Percentiles rank a stretch among this genome's conserved stretches.
phyloP scores from a whole-genome alignment of 1,139 yeast genomes.

The Blastobotrys petasosporus region DNA sequence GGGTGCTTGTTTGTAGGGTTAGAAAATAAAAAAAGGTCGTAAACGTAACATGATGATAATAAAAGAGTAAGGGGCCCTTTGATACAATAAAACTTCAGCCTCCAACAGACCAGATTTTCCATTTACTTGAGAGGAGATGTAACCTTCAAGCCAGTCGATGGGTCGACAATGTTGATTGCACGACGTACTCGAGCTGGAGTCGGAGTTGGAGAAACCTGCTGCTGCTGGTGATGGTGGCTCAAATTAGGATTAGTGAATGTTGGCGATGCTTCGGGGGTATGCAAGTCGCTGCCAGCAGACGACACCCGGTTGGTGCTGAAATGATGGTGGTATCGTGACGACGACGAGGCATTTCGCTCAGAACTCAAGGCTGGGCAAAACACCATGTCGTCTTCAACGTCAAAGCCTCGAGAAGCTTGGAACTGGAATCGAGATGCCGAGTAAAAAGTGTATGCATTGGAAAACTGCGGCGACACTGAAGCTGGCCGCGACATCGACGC shows the following conservation, averaged over 20 bases:
- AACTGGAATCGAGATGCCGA: constrained; percentile 36
- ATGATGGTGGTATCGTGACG: not conserved
- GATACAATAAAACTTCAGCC: constrained; percentile 3
- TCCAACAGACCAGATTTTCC: not conserved
- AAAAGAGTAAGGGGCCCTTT: not conserved
- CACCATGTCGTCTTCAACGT: constrained; percentile 62
- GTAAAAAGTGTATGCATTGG: constrained; percentile 22
- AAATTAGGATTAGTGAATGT: constrained; percentile 13
- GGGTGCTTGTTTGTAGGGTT: no score
- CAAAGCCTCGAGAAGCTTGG: constrained; percentile 63
- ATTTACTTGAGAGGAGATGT: constrained; percentile 15
- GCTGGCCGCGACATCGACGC: constrained; percentile 24
- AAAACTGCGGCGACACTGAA: constrained; percentile 29
- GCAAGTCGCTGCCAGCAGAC: constrained; percentile 6
- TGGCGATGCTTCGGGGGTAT: constrained; percentile 17
- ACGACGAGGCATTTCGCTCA: not conserved
- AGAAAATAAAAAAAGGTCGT: not conserved
- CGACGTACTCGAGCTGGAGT: constrained; percentile 25
- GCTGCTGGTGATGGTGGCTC: constrained; percentile 17
- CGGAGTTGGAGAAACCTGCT: constrained; percentile 12
- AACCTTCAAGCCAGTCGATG: constrained; percentile 65
- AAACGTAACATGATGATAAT: constrained; percentile 3
- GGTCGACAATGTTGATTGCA: constrained; percentile 72
- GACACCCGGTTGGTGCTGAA: not conserved
- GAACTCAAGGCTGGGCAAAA: constrained; percentile 41